Conservation (phyloP, 176 grass and related monocot species). For the Secale cereale region DNA sequence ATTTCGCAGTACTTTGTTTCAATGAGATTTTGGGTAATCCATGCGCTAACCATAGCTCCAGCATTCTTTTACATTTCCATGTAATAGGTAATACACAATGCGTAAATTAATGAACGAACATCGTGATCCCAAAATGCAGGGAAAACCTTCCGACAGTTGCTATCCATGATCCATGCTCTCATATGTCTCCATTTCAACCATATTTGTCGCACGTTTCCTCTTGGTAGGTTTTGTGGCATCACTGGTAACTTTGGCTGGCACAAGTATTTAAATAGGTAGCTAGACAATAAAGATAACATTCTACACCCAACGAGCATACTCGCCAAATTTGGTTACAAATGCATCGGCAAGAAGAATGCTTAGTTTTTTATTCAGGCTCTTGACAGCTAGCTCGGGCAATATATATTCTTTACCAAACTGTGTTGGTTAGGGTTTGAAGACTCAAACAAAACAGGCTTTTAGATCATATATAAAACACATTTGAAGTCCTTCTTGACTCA, state of each 20-base stretch:
- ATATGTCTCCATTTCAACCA: neutral
- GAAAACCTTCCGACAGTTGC: neutral
- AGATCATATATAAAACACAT: neutral
- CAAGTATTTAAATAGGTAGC: slow-evolving; percentile 46
- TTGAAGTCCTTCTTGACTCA: neutral
- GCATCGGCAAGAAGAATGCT: slow-evolving; percentile 56
- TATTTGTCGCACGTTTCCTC: slow-evolving; percentile 36
- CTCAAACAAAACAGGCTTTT: neutral
- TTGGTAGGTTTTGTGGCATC: slow-evolving; percentile 36
- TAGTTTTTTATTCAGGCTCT: slow-evolving; percentile 62
- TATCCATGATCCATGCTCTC: neutral
- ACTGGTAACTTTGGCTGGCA: neutral
- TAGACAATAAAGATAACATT: slow-evolving; percentile 94
- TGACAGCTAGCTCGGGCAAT: slow-evolving; percentile 68
- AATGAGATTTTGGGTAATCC: neutral
- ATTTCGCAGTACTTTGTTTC: neutral
- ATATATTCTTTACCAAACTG: slow-evolving; percentile 86
- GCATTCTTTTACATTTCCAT: neutral
- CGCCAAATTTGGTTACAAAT: slow-evolving; percentile 82
- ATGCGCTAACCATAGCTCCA: neutral
- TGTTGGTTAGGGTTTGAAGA: neutral
- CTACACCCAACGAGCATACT: slow-evolving; percentile 86
- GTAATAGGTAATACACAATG: neutral
- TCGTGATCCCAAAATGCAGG: neutral
- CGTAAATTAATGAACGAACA: neutral